Evolutionary conservation across 345 rosid genomes (phyloP), one percentile per base, ranked within the genome.

Genomic region (Bretschneidera sinensis): DNA sequence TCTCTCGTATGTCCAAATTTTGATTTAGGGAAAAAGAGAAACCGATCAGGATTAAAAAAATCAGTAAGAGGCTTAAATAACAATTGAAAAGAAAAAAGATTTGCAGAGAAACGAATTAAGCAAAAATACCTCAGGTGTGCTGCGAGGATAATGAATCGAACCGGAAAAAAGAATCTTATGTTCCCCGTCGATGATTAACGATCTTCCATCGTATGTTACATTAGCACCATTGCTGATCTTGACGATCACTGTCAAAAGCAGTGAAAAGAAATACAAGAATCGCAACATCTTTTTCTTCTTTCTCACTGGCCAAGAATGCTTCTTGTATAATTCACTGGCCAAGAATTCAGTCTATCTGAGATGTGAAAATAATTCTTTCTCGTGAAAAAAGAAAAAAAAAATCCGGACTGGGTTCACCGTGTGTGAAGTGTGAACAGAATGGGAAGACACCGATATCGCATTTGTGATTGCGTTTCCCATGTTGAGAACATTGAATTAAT

Each of bases 101-200:
- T 49, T 20, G 24, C 15, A 49, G 23, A 51, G 25, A 28, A 8
- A 28, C 8, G 33, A 8, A 28, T 4, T 4, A 11, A 4, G 16
- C 11, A 39, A 39, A 39, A 5, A 54, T 66, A 84, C 97, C 61
- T 83, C 76, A 7, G 92, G 88, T 8, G 90, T 75, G 62, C 96
- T 91, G 15, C 96, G 88, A 67, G 96, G 78, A 54, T 91, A 88
- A 70, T 91, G 97, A 66, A 88, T 81, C 6, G 98, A 86, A n/a
- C 95, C 92, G 14, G 92, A 88, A 77, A 88, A 81, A 18, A 91
- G 80, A 66, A 91, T 67, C 67, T 75, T 71, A 47, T 76, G 78
- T 34, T 80, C 47, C 16, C 87, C 96, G 59, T 88, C 72, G 61
- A 88, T 65, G 74, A 83, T 79, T 58, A 86, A 53, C 11, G 95